Evolutionary conservation across 2,329 filamentous ascomycete genomes (phyloP), one percentile per base, ranked within the genome.

Genomic region (Lachnellula arida): DNA sequence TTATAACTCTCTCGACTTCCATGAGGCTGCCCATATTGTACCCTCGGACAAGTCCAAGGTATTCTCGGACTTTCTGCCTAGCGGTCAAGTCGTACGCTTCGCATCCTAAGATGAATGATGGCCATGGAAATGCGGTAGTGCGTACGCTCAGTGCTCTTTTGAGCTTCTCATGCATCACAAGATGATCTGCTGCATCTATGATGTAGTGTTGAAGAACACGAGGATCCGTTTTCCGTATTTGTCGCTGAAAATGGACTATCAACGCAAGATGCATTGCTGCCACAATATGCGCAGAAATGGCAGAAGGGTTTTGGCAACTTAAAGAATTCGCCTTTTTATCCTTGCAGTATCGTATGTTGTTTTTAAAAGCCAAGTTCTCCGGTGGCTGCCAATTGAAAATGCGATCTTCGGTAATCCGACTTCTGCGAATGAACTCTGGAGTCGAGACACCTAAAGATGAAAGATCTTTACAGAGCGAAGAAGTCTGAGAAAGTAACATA

Each of bases 361-460:
- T 39, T 22, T 48, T 53, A 23, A 59, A 19, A 40, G 43, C 46
- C 15, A 56, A 44, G 28, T 46, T 54, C 12, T 51, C 47, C 8
- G 57, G 57, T n/a, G 57, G 54, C 23, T 54, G 55, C 58, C 58
- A 60, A 19, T 44, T 54, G 23, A 55, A 58, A 22, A 60, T 56
- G 2, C 53, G 50, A 25, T 60, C 53, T 37, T 60, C 58, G 19
- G 58, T 58, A 5, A 58, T 49, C 39, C 54, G 46, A 42, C 55
- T 51, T 40, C 51, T 55, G 11, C 53, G 53, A 15, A 43, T 19
- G n/a, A 60, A 58, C 5, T 55, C 55, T 50, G 54, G 39, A 28
- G 42, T 60, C 12, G 50, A 44, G 15, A 51, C 34, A 5, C 19
- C 19, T 23, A 22, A 25, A 5, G 11, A 11, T 12, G 42, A 22